Conservation (phyloP, 1,139 yeast species). For the Yamadazyma taylorii region DNA sequence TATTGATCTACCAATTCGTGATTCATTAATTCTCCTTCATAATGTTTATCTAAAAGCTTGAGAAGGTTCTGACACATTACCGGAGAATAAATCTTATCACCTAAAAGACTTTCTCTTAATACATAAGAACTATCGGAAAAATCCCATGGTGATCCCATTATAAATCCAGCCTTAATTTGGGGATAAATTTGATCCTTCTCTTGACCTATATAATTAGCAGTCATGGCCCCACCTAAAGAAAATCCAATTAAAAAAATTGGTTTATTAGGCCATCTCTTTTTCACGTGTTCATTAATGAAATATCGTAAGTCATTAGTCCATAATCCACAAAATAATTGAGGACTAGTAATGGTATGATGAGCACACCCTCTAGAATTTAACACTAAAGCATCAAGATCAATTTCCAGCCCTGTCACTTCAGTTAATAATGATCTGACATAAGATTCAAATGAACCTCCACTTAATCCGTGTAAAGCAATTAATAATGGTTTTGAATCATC, state of each 20-base stretch:
- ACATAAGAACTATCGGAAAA: slow-evolving; percentile 46
- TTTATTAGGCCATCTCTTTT: slow-evolving; percentile 49
- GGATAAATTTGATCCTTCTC: slow-evolving; percentile 36
- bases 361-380: slow-evolving; percentile 64
- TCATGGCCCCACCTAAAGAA: slow-evolving; percentile 58
- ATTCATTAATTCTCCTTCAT: slow-evolving; percentile 30
- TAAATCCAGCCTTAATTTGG: slow-evolving; percentile 48
- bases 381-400: slow-evolving; percentile 53
- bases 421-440: slow-evolving; percentile 49
- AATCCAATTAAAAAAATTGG: slow-evolving; percentile 53
- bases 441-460: slow-evolving; percentile 64
- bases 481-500: slow-evolving; percentile 50
- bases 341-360: slow-evolving; percentile 55
- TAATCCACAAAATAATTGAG: slow-evolving; percentile 57
- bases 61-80: slow-evolving; percentile 52
- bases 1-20: slow-evolving; percentile 30
- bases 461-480: slow-evolving; percentile 57
- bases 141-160: slow-evolving; percentile 61
- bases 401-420: slow-evolving; percentile 31
- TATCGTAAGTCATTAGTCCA: slow-evolving; percentile 64
- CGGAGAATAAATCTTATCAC: slow-evolving; percentile 51
- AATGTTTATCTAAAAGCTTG: slow-evolving; percentile 44
- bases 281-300: slow-evolving; percentile 48
- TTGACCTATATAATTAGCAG: slow-evolving; percentile 57
- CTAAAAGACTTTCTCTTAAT: slow-evolving; percentile 42